Evolutionary conservation across 129 eudicot genomes (phyloP).

Genomic region (Chrysanthemum lavandulifolium): DNA sequence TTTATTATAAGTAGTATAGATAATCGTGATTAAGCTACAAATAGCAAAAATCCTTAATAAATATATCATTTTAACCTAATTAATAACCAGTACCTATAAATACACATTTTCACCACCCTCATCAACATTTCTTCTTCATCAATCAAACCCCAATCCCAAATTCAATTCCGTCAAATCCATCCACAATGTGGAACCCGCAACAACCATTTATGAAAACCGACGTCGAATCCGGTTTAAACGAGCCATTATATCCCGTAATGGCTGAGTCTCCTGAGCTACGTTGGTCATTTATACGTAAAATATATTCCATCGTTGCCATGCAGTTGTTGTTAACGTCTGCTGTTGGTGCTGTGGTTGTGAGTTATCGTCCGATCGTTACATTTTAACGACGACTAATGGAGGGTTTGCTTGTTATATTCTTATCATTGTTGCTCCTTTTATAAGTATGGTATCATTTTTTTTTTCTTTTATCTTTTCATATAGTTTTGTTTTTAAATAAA

Average conservation of each 20-base stretch:
- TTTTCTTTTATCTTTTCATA: background rate
- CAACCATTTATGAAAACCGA: constrained; percentile 53
- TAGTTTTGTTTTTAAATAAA: too few species aligned
- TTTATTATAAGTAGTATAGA: too few species aligned
- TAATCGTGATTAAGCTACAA: too few species aligned
- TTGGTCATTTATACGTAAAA: constrained; percentile 80
- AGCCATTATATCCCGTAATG: constrained; percentile 70
- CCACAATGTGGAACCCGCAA: constrained; percentile 49
- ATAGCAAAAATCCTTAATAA: too few species aligned
- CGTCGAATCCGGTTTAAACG: constrained; percentile 49
- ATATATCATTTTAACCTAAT: too few species aligned
- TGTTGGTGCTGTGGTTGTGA: constrained; percentile 66
- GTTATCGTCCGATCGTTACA: constrained; percentile 46
- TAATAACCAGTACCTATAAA: too few species aligned
- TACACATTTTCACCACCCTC: too few species aligned
- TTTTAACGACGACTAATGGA: constrained; percentile 55
- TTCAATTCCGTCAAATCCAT: background rate
- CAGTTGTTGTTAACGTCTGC: constrained; percentile 73
- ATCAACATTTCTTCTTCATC: too few species aligned
- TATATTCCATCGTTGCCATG: constrained; percentile 67
- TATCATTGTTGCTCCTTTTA: constrained; percentile 67
- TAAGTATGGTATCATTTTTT: constrained; percentile 38
- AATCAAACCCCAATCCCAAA: background rate
- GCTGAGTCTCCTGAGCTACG: constrained; percentile 70
- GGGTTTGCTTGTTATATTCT: constrained; percentile 71